These are phyloP conservation scores for Colletotrichum simmondsii DNA, from an alignment of 2,329 filamentous ascomycete species.

Conservation along the genomic window DNA sequence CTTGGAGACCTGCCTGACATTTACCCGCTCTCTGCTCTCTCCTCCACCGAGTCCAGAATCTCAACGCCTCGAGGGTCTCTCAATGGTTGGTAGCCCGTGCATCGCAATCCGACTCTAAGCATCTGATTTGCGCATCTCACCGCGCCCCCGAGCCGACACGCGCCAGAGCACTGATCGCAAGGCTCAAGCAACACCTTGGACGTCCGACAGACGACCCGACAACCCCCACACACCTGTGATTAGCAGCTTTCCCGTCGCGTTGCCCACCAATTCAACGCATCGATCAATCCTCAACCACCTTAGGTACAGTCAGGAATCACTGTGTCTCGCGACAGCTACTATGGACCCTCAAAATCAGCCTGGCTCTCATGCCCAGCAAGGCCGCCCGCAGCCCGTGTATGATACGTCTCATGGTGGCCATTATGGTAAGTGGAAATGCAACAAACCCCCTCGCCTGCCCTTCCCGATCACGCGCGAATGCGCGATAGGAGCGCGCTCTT, in stretches of 20 bases:
- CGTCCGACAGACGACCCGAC: neutral
- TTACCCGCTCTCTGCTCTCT: neutral
- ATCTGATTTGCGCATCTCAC: neutral
- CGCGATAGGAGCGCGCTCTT: neutral
- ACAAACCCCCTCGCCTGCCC: constrained; percentile 28
- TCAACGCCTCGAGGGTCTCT: neutral
- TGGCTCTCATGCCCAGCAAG: constrained; percentile 55
- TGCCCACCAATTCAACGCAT: neutral
- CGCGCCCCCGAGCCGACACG: neutral
- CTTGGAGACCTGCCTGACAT: too few relatives aligned
- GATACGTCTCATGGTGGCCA: constrained; percentile 80
- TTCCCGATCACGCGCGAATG: neutral
- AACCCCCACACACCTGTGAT: neutral
- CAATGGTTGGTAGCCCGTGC: neutral
- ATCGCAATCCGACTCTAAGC: neutral
- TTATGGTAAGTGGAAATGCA: constrained; percentile 69
- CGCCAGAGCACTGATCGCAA: neutral
- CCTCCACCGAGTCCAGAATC: too few relatives aligned
- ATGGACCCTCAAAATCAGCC: constrained; percentile 52
- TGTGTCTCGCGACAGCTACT: constrained; percentile 1
- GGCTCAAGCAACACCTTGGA: neutral
- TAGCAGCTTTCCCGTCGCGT: neutral
- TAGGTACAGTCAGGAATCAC: neutral
- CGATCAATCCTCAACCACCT: neutral
- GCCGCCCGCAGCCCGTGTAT: constrained; percentile 73